These are phyloP conservation scores for Arctium lappa DNA, from an alignment of 129 eudicot species.

Conservation along the genomic window DNA sequence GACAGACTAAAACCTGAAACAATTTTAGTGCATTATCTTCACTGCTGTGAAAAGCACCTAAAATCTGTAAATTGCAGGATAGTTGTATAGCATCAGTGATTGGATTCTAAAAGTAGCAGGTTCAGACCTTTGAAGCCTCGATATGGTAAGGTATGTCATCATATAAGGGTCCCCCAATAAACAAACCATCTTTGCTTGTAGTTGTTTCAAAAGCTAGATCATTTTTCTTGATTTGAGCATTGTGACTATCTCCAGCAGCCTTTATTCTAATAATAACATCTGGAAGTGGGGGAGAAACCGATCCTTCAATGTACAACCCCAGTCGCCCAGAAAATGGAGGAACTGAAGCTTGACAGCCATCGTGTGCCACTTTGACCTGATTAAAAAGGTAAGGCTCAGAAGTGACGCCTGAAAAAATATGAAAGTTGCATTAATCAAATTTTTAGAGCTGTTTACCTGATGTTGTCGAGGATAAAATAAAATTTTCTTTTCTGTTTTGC, in stretches of 20 bases:
- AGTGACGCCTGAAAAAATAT: not conserved
- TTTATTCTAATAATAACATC: slow-evolving; percentile 64
- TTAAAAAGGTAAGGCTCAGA: slow-evolving; percentile 10
- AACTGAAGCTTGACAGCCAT: slow-evolving; percentile 77
- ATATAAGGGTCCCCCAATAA: slow-evolving; percentile 82
- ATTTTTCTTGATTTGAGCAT: slow-evolving; percentile 59
- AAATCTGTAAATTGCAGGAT: not conserved
- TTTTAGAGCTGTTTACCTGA: slow-evolving; percentile 43
- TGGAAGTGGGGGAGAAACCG: slow-evolving; percentile 89
- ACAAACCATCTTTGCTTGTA: slow-evolving; percentile 66
- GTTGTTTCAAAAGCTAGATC: slow-evolving; percentile 69
- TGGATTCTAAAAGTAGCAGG: slow-evolving; percentile 1
- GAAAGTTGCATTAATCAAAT: slow-evolving; percentile 11
- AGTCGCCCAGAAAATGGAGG: slow-evolving; percentile 73
- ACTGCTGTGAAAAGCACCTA: not conserved
- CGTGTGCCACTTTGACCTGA: slow-evolving; percentile 62
- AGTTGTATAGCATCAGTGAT: not conserved
- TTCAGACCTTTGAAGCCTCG: slow-evolving; percentile 89
- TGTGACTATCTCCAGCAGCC: slow-evolving; percentile 65
- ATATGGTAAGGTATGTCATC: slow-evolving; percentile 76
- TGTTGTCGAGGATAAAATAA: slow-evolving; percentile 82
- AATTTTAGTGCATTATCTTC: not conserved
- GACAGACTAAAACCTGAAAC: not conserved
- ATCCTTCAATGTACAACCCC: slow-evolving; percentile 93
- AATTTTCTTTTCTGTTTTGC: slow-evolving; percentile 42